These are phyloP conservation scores for Fusarium sp. DNA, from an alignment of 2,329 filamentous ascomycete genomes.

Conservation along the genomic window DNA sequence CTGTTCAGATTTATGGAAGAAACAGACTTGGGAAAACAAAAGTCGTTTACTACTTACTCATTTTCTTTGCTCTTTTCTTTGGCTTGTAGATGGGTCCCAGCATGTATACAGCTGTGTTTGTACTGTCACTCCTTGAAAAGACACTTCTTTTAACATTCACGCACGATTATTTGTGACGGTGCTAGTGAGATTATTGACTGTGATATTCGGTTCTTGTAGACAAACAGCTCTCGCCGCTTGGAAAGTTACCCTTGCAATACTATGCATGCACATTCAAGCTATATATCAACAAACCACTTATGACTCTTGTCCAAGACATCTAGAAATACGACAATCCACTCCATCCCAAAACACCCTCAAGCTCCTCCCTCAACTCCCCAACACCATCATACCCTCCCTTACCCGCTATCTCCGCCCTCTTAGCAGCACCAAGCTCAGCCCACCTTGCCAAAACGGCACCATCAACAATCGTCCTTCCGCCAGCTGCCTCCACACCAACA, in stretches of 20 bases:
- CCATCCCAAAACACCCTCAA: constrained; percentile 71
- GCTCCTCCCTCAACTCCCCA: constrained; percentile 74
- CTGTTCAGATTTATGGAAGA: constrained; percentile 1
- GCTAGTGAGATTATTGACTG: neutral
- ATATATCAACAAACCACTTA: neutral
- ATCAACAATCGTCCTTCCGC: constrained; percentile 77
- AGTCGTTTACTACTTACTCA: neutral
- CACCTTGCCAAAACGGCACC: constrained; percentile 79
- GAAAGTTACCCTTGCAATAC: neutral
- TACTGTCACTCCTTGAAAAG: neutral
- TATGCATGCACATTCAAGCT: neutral
- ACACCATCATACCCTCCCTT: constrained; percentile 74
- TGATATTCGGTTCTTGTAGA: neutral
- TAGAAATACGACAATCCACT: constrained; percentile 69
- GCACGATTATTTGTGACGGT: neutral
- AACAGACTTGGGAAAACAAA: constrained; percentile 2
- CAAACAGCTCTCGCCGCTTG: neutral
- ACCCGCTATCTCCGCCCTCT: constrained; percentile 76
- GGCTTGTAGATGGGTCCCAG: neutral
- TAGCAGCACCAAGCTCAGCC: constrained; percentile 77
- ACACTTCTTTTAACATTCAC: neutral
- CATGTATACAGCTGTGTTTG: neutral
- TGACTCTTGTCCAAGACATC: neutral
- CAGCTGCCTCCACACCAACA: constrained; percentile 66
- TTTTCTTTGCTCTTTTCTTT: neutral